Base-by-base conservation (phyloP, 2,329 filamentous ascomycete genomes). In the Aspergillus glaucus region DNA sequence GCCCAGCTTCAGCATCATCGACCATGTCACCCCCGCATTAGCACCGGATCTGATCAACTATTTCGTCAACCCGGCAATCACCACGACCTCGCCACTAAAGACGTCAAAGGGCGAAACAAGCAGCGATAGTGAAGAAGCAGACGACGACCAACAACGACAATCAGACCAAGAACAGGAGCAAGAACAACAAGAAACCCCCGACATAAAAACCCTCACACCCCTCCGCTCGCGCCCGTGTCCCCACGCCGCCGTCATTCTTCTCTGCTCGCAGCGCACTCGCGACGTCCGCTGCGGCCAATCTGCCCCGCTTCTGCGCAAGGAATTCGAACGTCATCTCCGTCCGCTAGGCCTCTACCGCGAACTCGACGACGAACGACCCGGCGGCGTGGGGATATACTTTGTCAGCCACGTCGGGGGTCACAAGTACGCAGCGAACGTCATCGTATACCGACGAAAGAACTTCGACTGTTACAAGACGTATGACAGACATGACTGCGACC, bases 381-480 rank as follows among this genome's bases (percentile, higher is more conserved):
- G 92, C 9, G 93, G 93, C 10, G 92, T 96, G 5, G 92, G 89
- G 0, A 88, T 98, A 55, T 95, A 95, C 72, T 97, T 96, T 65
- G 94, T 97, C 63, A 92, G 84, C 57, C 93, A 98, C 64, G 90
- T 96, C 2, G 93, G 93, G 24, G 93, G 93, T 0, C 93, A 98
- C 75, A 96, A 96, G 74, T 97, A 95, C 72, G 84, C 85, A 43
- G 93, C 93, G 24, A 98, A 98, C 62, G 82, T 97, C 59, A 87
- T 98, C 75, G 77, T 98, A 1, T 97, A 98, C 68, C 80, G 93
- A 8, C 78, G 79, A 15, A 75, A 77, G 6, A 69, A 66, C 53
- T 64, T 68, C 21, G 64, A 67, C 4, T 69, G 67, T 66, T 64
- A 66, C 46, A 55, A 53, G 12, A 59, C 57, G 42, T 45, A 49